Evolutionary conservation across 2,329 filamentous ascomycete genomes (phyloP).

Genomic region (Helicocarpus griseus): DNA sequence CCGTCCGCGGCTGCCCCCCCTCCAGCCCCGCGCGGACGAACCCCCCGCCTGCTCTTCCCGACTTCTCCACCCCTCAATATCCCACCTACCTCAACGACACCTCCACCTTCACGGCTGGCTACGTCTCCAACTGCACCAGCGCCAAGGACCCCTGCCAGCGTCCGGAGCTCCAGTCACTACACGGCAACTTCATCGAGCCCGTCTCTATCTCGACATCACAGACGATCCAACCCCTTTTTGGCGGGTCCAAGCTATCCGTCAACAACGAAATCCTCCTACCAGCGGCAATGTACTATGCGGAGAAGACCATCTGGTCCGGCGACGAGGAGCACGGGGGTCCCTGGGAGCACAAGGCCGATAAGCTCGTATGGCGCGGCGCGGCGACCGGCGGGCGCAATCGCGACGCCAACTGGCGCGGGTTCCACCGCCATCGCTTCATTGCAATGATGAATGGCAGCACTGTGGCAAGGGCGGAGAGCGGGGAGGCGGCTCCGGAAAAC

Average conservation of each 20-base stretch:
- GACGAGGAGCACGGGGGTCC: conserved; percentile 27
- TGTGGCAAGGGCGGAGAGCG: conserved; percentile 41
- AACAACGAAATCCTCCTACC: conserved; percentile 46
- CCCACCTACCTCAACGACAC: conserved; percentile 22
- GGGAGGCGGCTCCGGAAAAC: conserved; percentile 14
- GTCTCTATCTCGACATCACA: conserved; percentile 36
- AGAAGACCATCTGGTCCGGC: conserved; percentile 34
- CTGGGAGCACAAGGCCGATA: conserved; percentile 35
- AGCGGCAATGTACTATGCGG: conserved; percentile 41
- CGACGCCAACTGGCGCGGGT: conserved; percentile 55
- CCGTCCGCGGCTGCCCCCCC: conserved; percentile 29
- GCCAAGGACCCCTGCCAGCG: conserved; percentile 38
- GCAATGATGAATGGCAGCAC: conserved; percentile 61
- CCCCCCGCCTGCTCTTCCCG: conserved; percentile 22
- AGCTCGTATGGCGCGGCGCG: conserved; percentile 39
- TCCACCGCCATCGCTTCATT: conserved; percentile 67
- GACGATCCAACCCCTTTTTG: conserved; percentile 40
- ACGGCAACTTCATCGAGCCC: conserved; percentile 42
- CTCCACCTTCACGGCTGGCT: conserved; percentile 37
- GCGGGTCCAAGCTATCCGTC: conserved; percentile 40
- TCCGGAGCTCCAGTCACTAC: conserved; percentile 35
- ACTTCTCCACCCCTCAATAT: conserved; percentile 23
- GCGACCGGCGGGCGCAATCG: conserved; percentile 40
- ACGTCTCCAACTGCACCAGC: conserved; percentile 39
- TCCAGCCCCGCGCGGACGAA: conserved; percentile 12